Evolutionary conservation across 805 yeast genomes (phyloP).

Genomic region (Candida silvicultrix): DNA sequence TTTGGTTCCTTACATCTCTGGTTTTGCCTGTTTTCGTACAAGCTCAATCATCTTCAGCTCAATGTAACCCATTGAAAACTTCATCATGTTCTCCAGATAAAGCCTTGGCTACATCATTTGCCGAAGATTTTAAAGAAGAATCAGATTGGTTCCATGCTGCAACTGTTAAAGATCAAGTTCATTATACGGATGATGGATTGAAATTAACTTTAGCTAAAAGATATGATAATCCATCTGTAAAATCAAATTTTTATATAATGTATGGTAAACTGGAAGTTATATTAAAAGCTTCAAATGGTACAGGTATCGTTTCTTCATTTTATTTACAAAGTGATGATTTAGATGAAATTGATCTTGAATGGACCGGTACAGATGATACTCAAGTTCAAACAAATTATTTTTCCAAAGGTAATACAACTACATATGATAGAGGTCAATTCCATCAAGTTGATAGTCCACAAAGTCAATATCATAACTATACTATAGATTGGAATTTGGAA

Average conservation of each 20-base stretch:
- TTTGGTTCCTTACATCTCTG: background rate
- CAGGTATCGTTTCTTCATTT: slow-evolving; percentile 75
- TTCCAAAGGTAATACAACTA: slow-evolving; percentile 70
- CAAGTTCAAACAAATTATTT: slow-evolving; percentile 77
- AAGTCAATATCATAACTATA: slow-evolving; percentile 62
- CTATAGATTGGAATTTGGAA: slow-evolving; percentile 77
- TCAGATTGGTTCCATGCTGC: slow-evolving; percentile 34
- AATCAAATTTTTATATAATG: slow-evolving; percentile 79
- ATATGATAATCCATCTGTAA: slow-evolving; percentile 72
- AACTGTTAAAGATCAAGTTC: slow-evolving; percentile 36
- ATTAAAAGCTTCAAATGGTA: slow-evolving; percentile 68
- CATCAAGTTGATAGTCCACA: slow-evolving; percentile 56
- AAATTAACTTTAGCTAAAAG: slow-evolving; percentile 51
- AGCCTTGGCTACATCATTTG: slow-evolving; percentile 55
- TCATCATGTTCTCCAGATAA: slow-evolving; percentile 39
- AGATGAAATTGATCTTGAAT: slow-evolving; percentile 87
- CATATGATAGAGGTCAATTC: slow-evolving; percentile 76
- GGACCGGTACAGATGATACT: slow-evolving; percentile 73
- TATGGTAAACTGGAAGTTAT: slow-evolving; percentile 77
- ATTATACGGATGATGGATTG: slow-evolving; percentile 52
- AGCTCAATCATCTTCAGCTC: slow-evolving; percentile 14
- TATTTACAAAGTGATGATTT: slow-evolving; percentile 77
- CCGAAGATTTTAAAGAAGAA: slow-evolving; percentile 15
- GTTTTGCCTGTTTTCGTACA: background rate
- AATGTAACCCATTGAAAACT: slow-evolving; percentile 40